Conservation (phyloP, 352 stramenopile genomes). For the Salisapilia sapeloensis region DNA sequence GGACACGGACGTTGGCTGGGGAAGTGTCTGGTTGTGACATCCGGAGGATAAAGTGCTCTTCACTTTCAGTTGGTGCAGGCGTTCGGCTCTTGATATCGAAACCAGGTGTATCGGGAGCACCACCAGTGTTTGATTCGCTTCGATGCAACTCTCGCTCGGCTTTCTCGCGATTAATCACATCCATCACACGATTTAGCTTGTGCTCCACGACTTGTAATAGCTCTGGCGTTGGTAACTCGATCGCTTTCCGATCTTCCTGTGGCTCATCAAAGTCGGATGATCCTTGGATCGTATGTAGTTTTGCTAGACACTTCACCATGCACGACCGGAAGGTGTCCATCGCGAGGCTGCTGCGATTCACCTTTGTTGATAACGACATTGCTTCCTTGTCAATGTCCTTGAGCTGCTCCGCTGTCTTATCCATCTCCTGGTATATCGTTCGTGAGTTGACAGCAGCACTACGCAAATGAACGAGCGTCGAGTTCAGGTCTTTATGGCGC, state of each 20-base stretch:
- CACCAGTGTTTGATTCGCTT: constrained; percentile 24
- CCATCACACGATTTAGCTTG: constrained; percentile 64
- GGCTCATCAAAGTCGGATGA: constrained; percentile 62
- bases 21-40: constrained; percentile 60
- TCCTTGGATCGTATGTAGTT: constrained; percentile 51
- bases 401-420: constrained; percentile 59
- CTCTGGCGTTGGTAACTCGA: constrained; percentile 47
- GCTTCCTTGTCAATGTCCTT: constrained; percentile 76
- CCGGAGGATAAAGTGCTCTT: constrained; percentile 70
- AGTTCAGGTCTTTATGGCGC: constrained; percentile 61
- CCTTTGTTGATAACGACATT: constrained; percentile 37
- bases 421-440: constrained; percentile 76
- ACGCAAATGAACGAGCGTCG: constrained; percentile 35
- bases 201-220: constrained; percentile 67
- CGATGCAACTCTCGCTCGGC: constrained; percentile 65
- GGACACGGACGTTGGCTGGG: constrained; percentile 53
- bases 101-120: constrained; percentile 2
- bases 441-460: constrained; percentile 60
- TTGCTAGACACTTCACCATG: constrained; percentile 66
- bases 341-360: constrained; percentile 58
- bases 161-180: constrained; percentile 73
- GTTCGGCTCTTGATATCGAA: constrained; percentile 12
- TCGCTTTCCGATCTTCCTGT: constrained; percentile 43
- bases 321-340: constrained; percentile 71
- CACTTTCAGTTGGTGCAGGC: constrained; percentile 45